Conservation (phyloP, 768 basidiomycete species). For the Porpolomopsis calyptriformis region DNA sequence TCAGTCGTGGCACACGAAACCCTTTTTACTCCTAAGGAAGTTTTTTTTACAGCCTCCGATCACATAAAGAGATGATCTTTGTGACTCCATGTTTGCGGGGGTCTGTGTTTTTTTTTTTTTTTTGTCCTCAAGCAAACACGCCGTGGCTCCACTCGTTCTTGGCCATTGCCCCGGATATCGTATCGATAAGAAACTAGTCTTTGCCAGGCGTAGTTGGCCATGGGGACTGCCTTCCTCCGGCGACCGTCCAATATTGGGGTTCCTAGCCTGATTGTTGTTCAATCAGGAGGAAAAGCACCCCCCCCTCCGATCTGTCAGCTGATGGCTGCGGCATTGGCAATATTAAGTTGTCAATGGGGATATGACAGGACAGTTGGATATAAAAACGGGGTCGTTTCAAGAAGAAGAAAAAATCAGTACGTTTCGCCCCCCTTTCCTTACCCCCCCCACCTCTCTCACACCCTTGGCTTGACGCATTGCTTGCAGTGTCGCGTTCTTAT, state of each 20-base stretch:
- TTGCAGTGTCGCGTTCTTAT: not conserved
- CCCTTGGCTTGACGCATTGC: slow-evolving; percentile 4
- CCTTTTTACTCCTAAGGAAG: not conserved
- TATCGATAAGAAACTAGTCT: not conserved
- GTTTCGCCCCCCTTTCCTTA: not conserved
- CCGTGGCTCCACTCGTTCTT: not conserved
- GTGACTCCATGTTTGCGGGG: not conserved
- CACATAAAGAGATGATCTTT: not conserved
- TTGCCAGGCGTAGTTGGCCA: not conserved
- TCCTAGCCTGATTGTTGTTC: not conserved
- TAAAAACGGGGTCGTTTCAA: not conserved
- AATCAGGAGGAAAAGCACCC: not conserved
- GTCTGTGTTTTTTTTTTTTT: not conserved
- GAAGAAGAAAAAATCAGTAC: not conserved
- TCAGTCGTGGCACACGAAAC: not conserved
- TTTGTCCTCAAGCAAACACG: not conserved
- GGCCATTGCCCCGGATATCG: not conserved
- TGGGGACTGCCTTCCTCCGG: not conserved
- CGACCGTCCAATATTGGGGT: not conserved
- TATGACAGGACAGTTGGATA: not conserved
- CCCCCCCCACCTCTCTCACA: not conserved
- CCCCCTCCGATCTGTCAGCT: slow-evolving; percentile 1
- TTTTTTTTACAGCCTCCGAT: not conserved
- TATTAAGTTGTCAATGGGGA: too few relatives aligned
- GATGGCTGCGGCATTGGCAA: not conserved